Conservation (phyloP, 106 monocot genomes). For the Apostasia ramifera region DNA sequence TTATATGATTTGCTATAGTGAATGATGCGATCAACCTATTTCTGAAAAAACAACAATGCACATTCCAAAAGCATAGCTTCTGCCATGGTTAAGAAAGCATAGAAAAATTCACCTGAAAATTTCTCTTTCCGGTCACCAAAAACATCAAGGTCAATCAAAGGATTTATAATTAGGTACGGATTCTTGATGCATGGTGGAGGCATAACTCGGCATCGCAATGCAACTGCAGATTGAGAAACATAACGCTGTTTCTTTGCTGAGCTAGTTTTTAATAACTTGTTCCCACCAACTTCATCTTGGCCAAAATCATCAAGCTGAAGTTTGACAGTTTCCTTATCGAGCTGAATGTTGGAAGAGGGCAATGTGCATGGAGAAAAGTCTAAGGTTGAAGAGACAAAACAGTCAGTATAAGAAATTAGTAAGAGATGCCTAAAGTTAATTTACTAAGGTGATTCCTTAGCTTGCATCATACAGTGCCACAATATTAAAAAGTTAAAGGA, state of each 20-base stretch:
- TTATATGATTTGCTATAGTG: too few relatives aligned
- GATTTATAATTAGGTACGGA: conserved; percentile 50
- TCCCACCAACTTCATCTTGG: conserved; percentile 12
- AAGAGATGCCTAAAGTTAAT: neutral
- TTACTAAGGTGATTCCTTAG: neutral
- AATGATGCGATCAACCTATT: too few relatives aligned
- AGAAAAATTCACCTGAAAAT: conserved; percentile 32
- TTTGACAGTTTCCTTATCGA: conserved; percentile 18
- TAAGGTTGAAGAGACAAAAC: conserved; percentile 9
- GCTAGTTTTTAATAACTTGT: conserved; percentile 7
- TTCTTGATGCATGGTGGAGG: conserved; percentile 96
- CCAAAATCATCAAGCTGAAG: conserved; percentile 21
- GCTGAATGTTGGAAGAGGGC: conserved; percentile 14
- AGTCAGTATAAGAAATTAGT: neutral
- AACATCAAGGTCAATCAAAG: conserved; percentile 36
- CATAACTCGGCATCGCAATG: conserved; percentile 82
- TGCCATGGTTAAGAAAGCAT: neutral
- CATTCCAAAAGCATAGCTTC: too few relatives aligned
- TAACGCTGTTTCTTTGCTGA: conserved; percentile 47
- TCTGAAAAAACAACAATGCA: too few relatives aligned
- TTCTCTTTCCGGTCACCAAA: conserved; percentile 58
- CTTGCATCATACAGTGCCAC: neutral
- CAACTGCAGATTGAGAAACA: conserved; percentile 79
- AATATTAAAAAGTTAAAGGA: neutral
- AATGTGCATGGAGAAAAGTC: conserved; percentile 28